phyloP scores from a whole-genome alignment of 768 basidiomycete species.

The Boletellus ananas region DNA sequence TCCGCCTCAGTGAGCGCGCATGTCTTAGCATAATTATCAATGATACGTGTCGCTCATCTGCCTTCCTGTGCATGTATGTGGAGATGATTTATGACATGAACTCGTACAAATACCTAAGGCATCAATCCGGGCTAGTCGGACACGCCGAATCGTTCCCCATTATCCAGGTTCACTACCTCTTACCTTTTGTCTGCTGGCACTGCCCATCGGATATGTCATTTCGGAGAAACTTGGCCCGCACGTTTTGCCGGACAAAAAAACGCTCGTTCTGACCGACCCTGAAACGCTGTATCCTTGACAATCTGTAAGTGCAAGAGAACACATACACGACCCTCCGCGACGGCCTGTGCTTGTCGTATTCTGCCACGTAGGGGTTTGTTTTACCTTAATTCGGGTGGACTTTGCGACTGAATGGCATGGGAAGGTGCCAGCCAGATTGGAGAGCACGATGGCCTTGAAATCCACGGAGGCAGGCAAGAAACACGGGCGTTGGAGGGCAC shows the following conservation, averaged over 20 bases:
- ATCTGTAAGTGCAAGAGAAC: neutral
- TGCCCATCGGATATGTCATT: too few relatives aligned
- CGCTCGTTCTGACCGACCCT: too few relatives aligned
- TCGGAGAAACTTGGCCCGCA: too few relatives aligned
- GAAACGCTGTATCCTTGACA: neutral
- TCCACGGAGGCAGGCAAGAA: neutral
- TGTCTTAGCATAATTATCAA: neutral
- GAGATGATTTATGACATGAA: slow-evolving; percentile 66
- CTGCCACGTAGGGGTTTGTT: neutral
- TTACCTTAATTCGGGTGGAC: too few relatives aligned
- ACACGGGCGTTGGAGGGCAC: neutral
- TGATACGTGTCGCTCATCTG: neutral
- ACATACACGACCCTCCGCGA: neutral
- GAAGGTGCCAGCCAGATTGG: neutral
- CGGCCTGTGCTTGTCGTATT: neutral
- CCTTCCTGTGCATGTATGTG: slow-evolving; percentile 23
- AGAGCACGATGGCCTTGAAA: neutral
- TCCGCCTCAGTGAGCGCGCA: slow-evolving; percentile 50
- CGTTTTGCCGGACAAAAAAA: too few relatives aligned
- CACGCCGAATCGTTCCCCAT: too few relatives aligned
- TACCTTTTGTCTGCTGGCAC: too few relatives aligned
- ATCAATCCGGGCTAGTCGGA: slow-evolving; percentile 15
- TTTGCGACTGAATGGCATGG: slow-evolving; percentile 1
- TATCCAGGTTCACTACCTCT: too few relatives aligned
- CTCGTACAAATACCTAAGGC: slow-evolving; percentile 52